Evolutionary conservation across 768 basidiomycete species (phyloP).

Genomic region (Leccinum pellstonianum): DNA sequence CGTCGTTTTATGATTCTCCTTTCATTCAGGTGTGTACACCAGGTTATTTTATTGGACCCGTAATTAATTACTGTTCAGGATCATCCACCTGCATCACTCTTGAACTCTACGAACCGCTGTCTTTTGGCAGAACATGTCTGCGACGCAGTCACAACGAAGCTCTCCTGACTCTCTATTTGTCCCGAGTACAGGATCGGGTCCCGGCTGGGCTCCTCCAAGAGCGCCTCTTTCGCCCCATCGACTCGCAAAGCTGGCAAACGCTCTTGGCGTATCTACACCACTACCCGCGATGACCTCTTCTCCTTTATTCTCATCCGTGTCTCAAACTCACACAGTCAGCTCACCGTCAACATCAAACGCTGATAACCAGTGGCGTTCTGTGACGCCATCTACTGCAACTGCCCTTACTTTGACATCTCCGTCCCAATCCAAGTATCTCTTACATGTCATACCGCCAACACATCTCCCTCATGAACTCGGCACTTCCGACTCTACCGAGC

Average conservation of each 20-base stretch:
- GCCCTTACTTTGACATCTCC: conserved; percentile 39
- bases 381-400: conserved; percentile 45
- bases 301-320: conserved; percentile 11
- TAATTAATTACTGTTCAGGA: conserved; percentile 3
- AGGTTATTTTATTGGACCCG: not conserved
- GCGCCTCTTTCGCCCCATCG: conserved; percentile 73
- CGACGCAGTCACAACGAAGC: conserved; percentile 18
- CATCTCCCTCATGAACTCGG: conserved; percentile 67
- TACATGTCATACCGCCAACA: conserved; percentile 81
- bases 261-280: conserved; percentile 77
- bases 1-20: conserved; percentile 1
- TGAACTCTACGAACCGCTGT: conserved; percentile 5
- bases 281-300: conserved; percentile 48
- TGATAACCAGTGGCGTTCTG: conserved; percentile 46
- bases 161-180: conserved; percentile 13
- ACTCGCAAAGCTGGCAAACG: conserved; percentile 81
- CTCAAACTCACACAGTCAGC: conserved; percentile 13
- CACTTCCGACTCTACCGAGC: conserved; percentile 39
- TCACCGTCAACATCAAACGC: conserved; percentile 19
- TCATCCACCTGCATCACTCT: conserved; percentile 1
- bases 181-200: conserved; percentile 8
- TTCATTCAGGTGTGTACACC: too few species aligned
- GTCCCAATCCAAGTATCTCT: conserved; percentile 63
- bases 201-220: conserved; percentile 61
- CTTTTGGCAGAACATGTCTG: conserved; percentile 2